Percentiles rank a stretch among this genome's conserved stretches.
phyloP scores from a whole-genome alignment of 208 protist genomes.

The Leptomonas pyrrhocoris region DNA sequence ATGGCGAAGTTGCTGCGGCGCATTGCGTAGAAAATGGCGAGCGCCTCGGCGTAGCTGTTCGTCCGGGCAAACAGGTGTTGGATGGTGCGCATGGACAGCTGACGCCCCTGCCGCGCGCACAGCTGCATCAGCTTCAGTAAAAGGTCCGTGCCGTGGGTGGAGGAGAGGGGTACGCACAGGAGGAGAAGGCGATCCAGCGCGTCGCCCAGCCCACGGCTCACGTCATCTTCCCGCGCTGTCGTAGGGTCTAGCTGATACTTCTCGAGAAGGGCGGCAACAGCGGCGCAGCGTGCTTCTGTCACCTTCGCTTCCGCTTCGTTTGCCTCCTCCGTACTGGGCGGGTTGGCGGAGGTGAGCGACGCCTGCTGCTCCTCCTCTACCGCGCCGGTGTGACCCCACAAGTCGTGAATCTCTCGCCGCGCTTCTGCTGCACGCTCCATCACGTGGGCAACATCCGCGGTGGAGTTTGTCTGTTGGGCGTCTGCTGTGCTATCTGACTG shows the following conservation, averaged over 20 bases:
- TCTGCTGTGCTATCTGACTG: slow-evolving; percentile 6
- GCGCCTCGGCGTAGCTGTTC: slow-evolving; percentile 74
- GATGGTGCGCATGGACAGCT: slow-evolving; percentile 81
- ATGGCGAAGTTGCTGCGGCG: slow-evolving; percentile 83
- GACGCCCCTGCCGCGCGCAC: slow-evolving; percentile 59
- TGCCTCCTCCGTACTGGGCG: slow-evolving; percentile 1
- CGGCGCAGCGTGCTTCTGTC: slow-evolving; percentile 33
- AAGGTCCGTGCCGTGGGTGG: slow-evolving; percentile 39
- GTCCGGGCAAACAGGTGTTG: slow-evolving; percentile 89
- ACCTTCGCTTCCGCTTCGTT: slow-evolving; percentile 18
- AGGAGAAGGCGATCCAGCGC: slow-evolving; percentile 86
- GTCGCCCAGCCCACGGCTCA: slow-evolving; percentile 81
- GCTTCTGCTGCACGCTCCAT: slow-evolving; percentile 79
- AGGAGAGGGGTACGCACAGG: slow-evolving; percentile 69
- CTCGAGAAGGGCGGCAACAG: slow-evolving; percentile 40
- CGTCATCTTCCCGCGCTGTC: slow-evolving; percentile 75
- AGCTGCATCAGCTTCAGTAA: slow-evolving; percentile 70
- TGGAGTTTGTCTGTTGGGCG: background rate
- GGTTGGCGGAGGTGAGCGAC: background rate
- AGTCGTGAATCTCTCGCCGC: slow-evolving; percentile 70
- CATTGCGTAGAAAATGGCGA: slow-evolving; percentile 88
- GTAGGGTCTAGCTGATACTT: slow-evolving; percentile 60
- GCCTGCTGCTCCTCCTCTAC: slow-evolving; percentile 24
- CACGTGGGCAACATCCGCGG: slow-evolving; percentile 15
- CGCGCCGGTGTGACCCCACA: slow-evolving; percentile 48